Conservation (phyloP, 495 filamentous ascomycete species). For the Geopyxis carbonaria region DNA sequence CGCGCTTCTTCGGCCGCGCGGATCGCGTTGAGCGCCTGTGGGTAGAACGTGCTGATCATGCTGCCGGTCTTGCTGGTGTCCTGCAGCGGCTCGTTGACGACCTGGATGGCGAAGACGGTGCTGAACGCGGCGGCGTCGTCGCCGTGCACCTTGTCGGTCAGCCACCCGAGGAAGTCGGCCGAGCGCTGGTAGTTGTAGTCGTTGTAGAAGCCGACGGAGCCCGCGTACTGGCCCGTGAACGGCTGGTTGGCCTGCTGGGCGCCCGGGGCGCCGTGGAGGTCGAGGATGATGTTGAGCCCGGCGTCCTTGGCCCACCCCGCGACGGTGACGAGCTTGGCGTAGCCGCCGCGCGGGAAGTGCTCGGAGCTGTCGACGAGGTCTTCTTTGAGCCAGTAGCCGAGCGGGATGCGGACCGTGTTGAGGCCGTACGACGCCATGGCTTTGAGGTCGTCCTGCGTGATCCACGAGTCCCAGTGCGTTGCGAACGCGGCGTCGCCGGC, state of each 20-base stretch:
- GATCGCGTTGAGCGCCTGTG: constrained; percentile 34
- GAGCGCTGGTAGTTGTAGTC: constrained; percentile 41
- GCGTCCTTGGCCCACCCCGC: constrained; percentile 39
- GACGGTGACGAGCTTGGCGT: constrained; percentile 36
- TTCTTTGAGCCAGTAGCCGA: constrained; percentile 50
- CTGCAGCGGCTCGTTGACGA: constrained; percentile 42
- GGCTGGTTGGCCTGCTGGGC: constrained; percentile 36
- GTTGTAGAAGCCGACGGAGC: constrained; percentile 37
- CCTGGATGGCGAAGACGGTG: constrained; percentile 41
- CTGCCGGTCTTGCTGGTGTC: constrained; percentile 23
- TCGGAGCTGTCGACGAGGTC: constrained; percentile 38
- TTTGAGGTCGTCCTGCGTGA: constrained; percentile 37
- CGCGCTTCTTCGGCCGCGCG: constrained; percentile 30
- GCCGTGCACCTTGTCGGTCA: constrained; percentile 38
- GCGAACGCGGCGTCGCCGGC: constrained; percentile 29
- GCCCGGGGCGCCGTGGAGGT: constrained; percentile 48
- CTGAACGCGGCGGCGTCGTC: constrained; percentile 30
- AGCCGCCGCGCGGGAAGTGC: constrained; percentile 40
- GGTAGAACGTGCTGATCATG: constrained; percentile 32
- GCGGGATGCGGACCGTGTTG: constrained; percentile 45
- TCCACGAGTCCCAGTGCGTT: constrained; percentile 35
- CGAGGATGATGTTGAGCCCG: constrained; percentile 46
- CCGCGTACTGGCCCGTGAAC: constrained; percentile 38
- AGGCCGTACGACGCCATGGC: constrained; percentile 38
- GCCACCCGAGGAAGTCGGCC: constrained; percentile 41